Conservation (phyloP, 2,329 filamentous ascomycete species). For the Myriosclerotinia curreyana region DNA sequence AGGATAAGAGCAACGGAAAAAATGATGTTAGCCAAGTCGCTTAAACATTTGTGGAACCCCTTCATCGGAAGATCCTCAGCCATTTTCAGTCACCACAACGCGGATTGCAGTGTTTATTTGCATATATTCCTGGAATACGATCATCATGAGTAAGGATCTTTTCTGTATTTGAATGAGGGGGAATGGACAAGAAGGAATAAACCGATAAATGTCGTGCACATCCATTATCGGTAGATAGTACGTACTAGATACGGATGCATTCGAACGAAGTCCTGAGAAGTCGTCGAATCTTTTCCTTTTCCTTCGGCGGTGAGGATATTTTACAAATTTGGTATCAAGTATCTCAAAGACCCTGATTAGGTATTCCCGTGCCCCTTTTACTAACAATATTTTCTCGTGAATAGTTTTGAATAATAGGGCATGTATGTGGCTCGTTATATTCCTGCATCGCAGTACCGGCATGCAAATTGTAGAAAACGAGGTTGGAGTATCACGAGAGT, state of each 20-base stretch:
- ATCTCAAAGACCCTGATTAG: not conserved
- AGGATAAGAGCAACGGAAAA: slow-evolving; percentile 1
- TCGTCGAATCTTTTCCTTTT: not conserved
- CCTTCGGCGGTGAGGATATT: not conserved
- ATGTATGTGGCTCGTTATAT: not conserved
- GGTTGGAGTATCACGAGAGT: slow-evolving; percentile 7
- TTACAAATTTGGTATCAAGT: not conserved
- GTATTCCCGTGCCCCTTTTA: not conserved
- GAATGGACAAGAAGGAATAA: not conserved
- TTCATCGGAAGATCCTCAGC: slow-evolving; percentile 54
- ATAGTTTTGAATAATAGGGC: not conserved
- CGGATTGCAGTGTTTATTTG: slow-evolving; percentile 41
- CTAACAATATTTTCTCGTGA: not conserved
- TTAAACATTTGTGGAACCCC: slow-evolving; percentile 29
- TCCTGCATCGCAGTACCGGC: not conserved
- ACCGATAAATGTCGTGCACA: slow-evolving; percentile 9
- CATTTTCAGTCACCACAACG: slow-evolving; percentile 42
- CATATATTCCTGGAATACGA: slow-evolving; percentile 7
- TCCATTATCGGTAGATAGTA: too few species aligned
- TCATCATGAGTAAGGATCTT: not conserved
- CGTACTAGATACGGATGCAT: slow-evolving; percentile 4
- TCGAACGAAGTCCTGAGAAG: not conserved
- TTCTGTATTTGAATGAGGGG: slow-evolving; percentile 3
- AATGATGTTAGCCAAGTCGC: slow-evolving; percentile 17
- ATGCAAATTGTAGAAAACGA: not conserved